Base-by-base conservation (phyloP, 1,284 basidiomycete genomes). In the Phaffia rhodozyma region DNA sequence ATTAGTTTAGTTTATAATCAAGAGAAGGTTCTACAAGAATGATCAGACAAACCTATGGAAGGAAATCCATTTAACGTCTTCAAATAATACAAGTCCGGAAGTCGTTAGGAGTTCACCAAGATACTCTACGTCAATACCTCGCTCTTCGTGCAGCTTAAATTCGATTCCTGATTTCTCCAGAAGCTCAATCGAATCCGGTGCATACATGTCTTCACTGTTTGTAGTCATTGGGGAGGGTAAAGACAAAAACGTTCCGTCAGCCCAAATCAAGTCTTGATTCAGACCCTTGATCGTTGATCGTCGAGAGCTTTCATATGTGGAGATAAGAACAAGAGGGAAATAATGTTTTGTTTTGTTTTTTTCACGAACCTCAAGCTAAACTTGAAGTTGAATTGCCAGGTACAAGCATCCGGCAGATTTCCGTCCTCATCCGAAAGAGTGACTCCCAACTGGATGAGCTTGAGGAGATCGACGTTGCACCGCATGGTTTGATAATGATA, bases 401-500 rank as follows among this genome's bases (percentile, higher is more conserved):
- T 97, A 60, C 88, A 89, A 58, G 86, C 83, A 61, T 93, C 91
- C 67, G 93, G 90, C 65, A 86, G 84, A 71, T 92, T 86, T 7
- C 94, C 94, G 38, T 96, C 83, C 75, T 91, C 91, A 74, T 98
- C 92, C 59, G 89, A 87, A 49, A 99, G 79, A 2, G 94, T 97
- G 69, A 99, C 82, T 9, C 94, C 94, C 65, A 98, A 84, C 78
- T 99, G 94, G 63, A 99, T 97, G 76, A 97, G 91, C 78, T 91
- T 92, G 71, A 98, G 82, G 62, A 98, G 80, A 81, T 99, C 94
- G 72, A 98, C 96, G 75, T 99, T 99, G 78, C 90, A 93, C 68
- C 94, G 85, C 86, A 99, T 92, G 5, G 96, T 98, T 77, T 99
- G 94, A 77, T 97, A 99, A 77, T 98, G 94, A 73, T 97, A 97